Percentiles rank a stretch among this genome's conserved stretches.
These are phyloP conservation scores for Aspergillus coremiiformis DNA, from an alignment of 495 filamentous ascomycete genomes.

Conservation along the genomic window DNA sequence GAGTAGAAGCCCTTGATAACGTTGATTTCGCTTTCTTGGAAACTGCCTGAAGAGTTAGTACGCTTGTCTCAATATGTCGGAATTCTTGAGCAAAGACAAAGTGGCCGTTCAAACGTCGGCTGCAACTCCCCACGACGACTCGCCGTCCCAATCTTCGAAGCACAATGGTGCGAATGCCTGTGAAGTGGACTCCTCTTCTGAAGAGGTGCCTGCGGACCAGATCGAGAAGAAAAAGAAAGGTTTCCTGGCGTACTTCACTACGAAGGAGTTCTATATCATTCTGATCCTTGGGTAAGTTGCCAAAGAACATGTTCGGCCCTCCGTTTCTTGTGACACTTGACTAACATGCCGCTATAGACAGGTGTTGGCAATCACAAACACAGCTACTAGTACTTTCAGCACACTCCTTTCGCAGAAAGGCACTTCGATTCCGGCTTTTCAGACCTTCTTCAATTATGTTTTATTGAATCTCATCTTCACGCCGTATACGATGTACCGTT, in stretches of 20 bases:
- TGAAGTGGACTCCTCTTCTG: conserved; percentile 11
- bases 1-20: no score
- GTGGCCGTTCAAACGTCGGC: conserved; percentile 21
- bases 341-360: conserved; percentile 45
- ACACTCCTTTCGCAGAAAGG: conserved; percentile 57
- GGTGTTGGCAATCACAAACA: conserved; percentile 80
- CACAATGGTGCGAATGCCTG: conserved; percentile 12
- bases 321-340: background rate
- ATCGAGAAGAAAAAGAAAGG: conserved; percentile 41
- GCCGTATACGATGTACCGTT: conserved; percentile 70
- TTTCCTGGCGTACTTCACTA: conserved; percentile 74
- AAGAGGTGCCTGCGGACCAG: conserved; percentile 28
- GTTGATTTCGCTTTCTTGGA: conserved; percentile 3
- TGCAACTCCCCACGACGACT: conserved; percentile 3
- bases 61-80: conserved; percentile 17
- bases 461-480: conserved; percentile 79
- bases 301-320: background rate
- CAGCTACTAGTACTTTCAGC: conserved; percentile 81
- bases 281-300: conserved; percentile 62
- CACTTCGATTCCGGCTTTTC: conserved; percentile 92
- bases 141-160: conserved; percentile 14
- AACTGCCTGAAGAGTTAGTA: conserved; percentile 2
- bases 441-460: conserved; percentile 90
- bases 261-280: conserved; percentile 79
- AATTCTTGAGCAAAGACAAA: conserved; percentile 24